Base-by-base conservation (phyloP, 805 yeast genomes). In the Metschnikowia lunata region DNA sequence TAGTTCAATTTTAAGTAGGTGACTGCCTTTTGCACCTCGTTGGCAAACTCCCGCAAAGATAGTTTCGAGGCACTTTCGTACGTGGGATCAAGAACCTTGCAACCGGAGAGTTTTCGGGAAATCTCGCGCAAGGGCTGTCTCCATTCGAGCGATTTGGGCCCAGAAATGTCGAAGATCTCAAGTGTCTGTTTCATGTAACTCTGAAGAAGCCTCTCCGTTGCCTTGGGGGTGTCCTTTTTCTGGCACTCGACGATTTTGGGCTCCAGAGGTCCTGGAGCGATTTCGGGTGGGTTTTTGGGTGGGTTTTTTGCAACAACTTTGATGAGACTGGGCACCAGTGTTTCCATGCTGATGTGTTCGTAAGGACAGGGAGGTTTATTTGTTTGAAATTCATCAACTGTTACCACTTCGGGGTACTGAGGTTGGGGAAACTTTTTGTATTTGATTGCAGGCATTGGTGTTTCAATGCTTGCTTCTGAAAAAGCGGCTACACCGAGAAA, bases 1-100 rank as follows among this genome's bases (percentile, higher is more conserved):
- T 40, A 40, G 14, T 34, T 23, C 9, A 12, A 11, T 7, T 28
- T 34, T 11, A 40, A 26, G 13, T 18, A 40, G 13, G 13, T 34
- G 12, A 35, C 33, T 7, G 43, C 43, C 14, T 40, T 40, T 26
- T 30, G 37, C 9, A 35, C 30, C 23, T 40, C 43, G 14, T 40
- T 26, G 13, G 38, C 38, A n/a, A 13, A 40, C 30, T 34, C 38
- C 12, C 12, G 13, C 15, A 40, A 38, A 9, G 33, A 29, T 26
- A 34, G 12, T 10, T 38, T 38, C 9, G 29, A 8, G 13, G 29
- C 10, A 8, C 37, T 34, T 7, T 9, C 14, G 38, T 34, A 40
- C 8, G n/a, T 3, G 3, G 13, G 12, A 8, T 35, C 38, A 14
- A 26, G 15, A 6, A 30, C 26, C 12, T 40, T 38, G 23, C 43